These are phyloP conservation scores for Ogataea methylovora DNA, from an alignment of 805 yeast genomes.

Conservation along the genomic window DNA sequence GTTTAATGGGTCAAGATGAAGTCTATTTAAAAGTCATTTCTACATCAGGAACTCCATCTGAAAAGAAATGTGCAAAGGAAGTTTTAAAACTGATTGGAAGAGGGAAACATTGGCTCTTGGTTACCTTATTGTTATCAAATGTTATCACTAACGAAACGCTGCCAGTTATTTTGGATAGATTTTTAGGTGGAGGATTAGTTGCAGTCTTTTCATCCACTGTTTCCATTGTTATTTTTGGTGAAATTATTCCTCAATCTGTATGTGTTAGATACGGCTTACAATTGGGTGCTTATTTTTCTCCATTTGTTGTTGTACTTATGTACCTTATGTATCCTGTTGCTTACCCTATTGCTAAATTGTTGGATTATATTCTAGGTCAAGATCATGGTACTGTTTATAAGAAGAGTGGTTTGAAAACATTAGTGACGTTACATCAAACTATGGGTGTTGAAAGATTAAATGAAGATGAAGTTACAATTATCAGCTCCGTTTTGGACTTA, in stretches of 20 bases:
- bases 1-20: constrained; percentile 97
- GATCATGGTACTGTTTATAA: constrained; percentile 95
- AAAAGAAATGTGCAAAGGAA: constrained; percentile 58
- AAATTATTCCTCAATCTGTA: constrained; percentile 89
- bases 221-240: constrained; percentile 90
- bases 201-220: constrained; percentile 94
- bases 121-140: constrained; percentile 75
- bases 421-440: constrained; percentile 86
- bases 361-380: constrained; percentile 83
- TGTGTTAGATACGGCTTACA: constrained; percentile 91
- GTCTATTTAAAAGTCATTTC: constrained; percentile 87
- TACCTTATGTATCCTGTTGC: constrained; percentile 88
- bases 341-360: constrained; percentile 75
- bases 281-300: constrained; percentile 85
- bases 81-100: constrained; percentile 66
- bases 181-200: constrained; percentile 95
- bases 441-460: constrained; percentile 94
- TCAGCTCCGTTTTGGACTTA: constrained; percentile 86
- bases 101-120: constrained; percentile 96
- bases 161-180: constrained; percentile 88
- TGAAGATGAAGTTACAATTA: constrained; percentile 93
- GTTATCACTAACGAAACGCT: constrained; percentile 92
- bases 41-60: constrained; percentile 70
- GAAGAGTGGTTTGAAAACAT: constrained; percentile 85
- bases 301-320: constrained; percentile 81